Conservation (phyloP, 768 basidiomycete genomes). For the Xerocomellus chrysenteron region DNA sequence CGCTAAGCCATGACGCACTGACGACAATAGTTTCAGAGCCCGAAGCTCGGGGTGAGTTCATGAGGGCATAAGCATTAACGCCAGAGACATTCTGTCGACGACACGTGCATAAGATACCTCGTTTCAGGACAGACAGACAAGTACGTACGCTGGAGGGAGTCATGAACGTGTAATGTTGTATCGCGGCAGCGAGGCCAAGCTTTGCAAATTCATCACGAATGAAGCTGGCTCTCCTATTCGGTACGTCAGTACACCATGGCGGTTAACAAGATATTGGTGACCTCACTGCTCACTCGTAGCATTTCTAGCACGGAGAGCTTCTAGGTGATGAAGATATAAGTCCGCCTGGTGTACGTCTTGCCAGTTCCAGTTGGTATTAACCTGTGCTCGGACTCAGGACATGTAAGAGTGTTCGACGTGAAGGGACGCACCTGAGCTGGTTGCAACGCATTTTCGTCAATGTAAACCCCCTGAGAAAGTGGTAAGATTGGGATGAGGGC, state of each 20-base stretch:
- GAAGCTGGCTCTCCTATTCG: conserved; percentile 60
- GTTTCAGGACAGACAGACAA: neutral
- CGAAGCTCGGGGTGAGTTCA: conserved; percentile 85
- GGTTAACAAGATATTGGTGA: neutral
- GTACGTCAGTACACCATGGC: neutral
- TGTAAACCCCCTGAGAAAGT: conserved; percentile 70
- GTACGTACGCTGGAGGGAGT: conserved; percentile 48
- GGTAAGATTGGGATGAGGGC: conserved; percentile 65
- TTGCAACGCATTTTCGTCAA: conserved; percentile 95
- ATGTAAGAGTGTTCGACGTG: neutral
- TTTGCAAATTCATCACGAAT: conserved; percentile 66
- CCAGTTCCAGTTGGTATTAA: conserved; percentile 92
- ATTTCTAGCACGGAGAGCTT: conserved; percentile 59
- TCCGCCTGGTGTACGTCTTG: conserved; percentile 87
- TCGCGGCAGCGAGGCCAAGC: conserved; percentile 69
- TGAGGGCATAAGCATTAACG: conserved; percentile 78
- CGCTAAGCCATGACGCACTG: conserved; percentile 86
- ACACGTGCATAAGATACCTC: neutral
- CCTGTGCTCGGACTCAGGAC: conserved; percentile 46
- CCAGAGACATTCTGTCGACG: conserved; percentile 53
- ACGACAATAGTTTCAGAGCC: conserved; percentile 92
- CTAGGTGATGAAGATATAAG: conserved; percentile 68
- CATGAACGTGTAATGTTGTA: conserved; percentile 64
- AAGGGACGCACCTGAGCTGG: conserved; percentile 71
- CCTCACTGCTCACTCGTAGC: conserved; percentile 71